Evolutionary conservation across 495 filamentous ascomycete genomes (phyloP), one percentile per base, ranked within the genome.

Genomic region (Pseudoneurospora amorphoporcata): DNA sequence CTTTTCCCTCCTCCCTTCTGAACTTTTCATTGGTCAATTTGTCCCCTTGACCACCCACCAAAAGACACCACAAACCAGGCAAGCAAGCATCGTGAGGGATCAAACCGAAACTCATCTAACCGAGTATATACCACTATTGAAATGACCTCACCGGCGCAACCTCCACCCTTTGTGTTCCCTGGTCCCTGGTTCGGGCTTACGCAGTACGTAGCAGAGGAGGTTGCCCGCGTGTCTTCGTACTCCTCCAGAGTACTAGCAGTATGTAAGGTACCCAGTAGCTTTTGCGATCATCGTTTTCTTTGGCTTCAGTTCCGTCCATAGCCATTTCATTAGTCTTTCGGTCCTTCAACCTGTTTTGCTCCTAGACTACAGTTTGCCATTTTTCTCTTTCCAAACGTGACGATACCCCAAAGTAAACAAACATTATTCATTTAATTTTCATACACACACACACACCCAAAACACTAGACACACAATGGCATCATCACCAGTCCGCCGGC

Each of bases 381-480:
- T 61, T 12, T 2, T 35, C 3, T 35, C 14, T 40, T 37, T 29
- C 47, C 40, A 45, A 65, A 10, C 71, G 43, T 47, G 16, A 71
- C 69, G 53, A 61, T 61, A 61, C 29, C 53, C 53, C 14, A 35
- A 32, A 61, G 53, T 61, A 68, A 39, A 42, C 68, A 43, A 47
- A n/a, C 8, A 61, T 35, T 35, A 71, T 14, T 19, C 16, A 23
- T 16, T 40, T 41, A 32, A 42, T 17, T n/a, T 32, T 8, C 10
- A 16, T 32, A 32, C 12, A 58, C 70, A 61, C 42, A 58, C 35
- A 39, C 8, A 45, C 69, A 38, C 68, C n/a, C 16, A 43, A 58
- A 72, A 43, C 68, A 42, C 68, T 37, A 71, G 19, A 68, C 29
- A 37, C 70, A 74, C 70, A 71, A 80, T 82, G 77, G 71, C 71